A percentile compares a stretch with the other conserved stretches of the same genome.
These are phyloP conservation scores for Patellifolia procumbens DNA, from an alignment of 179 eudicot species.

Conservation along the genomic window DNA sequence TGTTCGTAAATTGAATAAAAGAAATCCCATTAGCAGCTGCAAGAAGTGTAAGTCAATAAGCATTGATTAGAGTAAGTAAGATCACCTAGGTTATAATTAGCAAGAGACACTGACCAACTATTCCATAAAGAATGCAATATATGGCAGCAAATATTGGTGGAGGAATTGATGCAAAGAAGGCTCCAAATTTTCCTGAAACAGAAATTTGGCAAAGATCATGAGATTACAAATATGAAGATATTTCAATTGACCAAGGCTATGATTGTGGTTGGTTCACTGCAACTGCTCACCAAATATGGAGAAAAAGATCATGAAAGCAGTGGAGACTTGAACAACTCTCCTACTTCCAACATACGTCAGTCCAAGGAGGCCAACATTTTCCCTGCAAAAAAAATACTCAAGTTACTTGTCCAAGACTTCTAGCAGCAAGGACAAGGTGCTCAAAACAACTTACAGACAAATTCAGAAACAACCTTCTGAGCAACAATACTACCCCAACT, in stretches of 20 bases:
- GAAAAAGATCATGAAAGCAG: constrained; percentile 93
- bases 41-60: neutral
- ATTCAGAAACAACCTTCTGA: neutral
- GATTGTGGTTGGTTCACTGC: neutral
- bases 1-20: constrained; percentile 79
- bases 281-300: constrained; percentile 73
- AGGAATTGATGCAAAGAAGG: constrained; percentile 90
- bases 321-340: constrained; percentile 91
- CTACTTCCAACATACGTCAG: constrained; percentile 92
- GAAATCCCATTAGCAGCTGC: constrained; percentile 90
- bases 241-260: neutral
- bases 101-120: constrained; percentile 63
- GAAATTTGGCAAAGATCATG: neutral
- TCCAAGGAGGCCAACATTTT: constrained; percentile 95
- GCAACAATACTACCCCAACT: neutral
- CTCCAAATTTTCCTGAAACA: constrained; percentile 89
- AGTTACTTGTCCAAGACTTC: neutral
- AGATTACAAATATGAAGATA: constrained; percentile 1
- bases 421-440: neutral
- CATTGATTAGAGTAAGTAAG: constrained; percentile 15
- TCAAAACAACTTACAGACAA: neutral
- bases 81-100: too few relatives aligned
- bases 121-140: constrained; percentile 80
- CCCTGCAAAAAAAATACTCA: constrained; percentile 51
- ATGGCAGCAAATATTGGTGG: constrained; percentile 89